These are phyloP conservation scores for Closterium sp. DNA, from an alignment of 139 green algal species.

Conservation along the genomic window DNA sequence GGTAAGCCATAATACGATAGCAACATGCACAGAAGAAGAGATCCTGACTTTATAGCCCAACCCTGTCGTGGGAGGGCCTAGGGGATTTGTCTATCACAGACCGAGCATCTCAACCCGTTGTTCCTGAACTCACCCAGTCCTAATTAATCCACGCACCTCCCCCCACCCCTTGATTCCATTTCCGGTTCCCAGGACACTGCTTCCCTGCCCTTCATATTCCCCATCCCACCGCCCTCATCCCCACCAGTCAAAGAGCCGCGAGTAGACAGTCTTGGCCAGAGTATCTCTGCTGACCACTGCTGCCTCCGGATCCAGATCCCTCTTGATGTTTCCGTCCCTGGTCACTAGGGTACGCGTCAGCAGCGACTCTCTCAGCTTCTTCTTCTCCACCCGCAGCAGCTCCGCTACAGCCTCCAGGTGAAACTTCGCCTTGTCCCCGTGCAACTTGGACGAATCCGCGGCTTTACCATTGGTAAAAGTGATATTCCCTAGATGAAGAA, in stretches of 20 bases:
- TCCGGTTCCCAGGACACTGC: neutral
- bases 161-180: neutral
- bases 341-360: slow-evolving; percentile 77
- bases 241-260: slow-evolving; percentile 95
- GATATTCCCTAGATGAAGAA: slow-evolving; percentile 88
- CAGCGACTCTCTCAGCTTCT: slow-evolving; percentile 13
- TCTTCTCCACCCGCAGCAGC: slow-evolving; percentile 22
- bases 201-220: neutral
- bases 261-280: slow-evolving; percentile 94
- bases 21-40: neutral
- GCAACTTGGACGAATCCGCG: slow-evolving; percentile 43
- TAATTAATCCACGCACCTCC: neutral
- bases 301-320: slow-evolving; percentile 76
- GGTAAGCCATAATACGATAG: neutral
- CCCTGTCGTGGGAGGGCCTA: neutral
- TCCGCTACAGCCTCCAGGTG: slow-evolving; percentile 43
- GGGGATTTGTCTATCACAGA: neutral
- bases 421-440: slow-evolving; percentile 44
- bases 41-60: neutral
- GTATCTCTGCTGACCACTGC: slow-evolving; percentile 87
- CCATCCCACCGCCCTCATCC: neutral
- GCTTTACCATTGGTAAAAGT: slow-evolving; percentile 53
- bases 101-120: neutral
- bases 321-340: slow-evolving; percentile 83
- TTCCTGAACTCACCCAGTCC: neutral